Conservation (phyloP, 2,329 filamentous ascomycete species). For the Lithohypha guttulata region DNA sequence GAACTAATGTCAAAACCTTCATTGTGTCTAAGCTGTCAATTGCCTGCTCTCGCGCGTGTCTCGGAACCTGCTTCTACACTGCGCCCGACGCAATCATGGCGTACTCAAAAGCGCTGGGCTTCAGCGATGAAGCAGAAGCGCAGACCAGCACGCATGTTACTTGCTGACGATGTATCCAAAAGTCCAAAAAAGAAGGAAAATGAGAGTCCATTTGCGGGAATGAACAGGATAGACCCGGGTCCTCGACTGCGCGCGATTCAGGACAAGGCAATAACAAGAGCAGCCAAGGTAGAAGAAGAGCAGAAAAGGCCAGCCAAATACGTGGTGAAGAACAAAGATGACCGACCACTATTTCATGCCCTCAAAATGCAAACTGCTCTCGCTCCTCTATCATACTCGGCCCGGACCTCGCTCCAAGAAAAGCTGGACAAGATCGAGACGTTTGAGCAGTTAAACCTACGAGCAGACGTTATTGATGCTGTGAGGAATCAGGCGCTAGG, state of each 20-base stretch:
- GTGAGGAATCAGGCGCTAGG: constrained; percentile 63
- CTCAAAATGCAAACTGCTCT: constrained; percentile 87
- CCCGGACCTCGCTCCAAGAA: constrained; percentile 51
- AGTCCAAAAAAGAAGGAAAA: constrained; percentile 20
- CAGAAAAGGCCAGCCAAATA: constrained; percentile 11
- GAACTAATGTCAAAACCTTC: constrained; percentile 15
- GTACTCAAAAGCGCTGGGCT: constrained; percentile 30
- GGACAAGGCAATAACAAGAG: background rate
- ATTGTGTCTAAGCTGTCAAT: constrained; percentile 18
- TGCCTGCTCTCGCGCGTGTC: constrained; percentile 13
- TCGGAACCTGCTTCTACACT: constrained; percentile 4
- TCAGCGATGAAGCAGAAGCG: constrained; percentile 26
- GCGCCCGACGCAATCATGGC: constrained; percentile 24
- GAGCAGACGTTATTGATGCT: constrained; percentile 60
- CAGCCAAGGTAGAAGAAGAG: background rate
- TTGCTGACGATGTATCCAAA: constrained; percentile 33
- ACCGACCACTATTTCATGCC: constrained; percentile 56
- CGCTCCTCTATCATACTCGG: constrained; percentile 63
- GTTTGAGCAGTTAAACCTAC: constrained; percentile 70
- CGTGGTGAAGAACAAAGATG: constrained; percentile 30
- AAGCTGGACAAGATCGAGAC: constrained; percentile 55
- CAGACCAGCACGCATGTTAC: constrained; percentile 40
- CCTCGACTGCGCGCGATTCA: constrained; percentile 12
- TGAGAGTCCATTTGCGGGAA: constrained; percentile 47
- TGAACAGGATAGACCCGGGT: constrained; percentile 45